A percentile compares a stretch with the other conserved stretches of the same genome.
Evolutionary conservation across 768 basidiomycete genomes (phyloP).

Genomic region (Fibroporia radiculosa): DNA sequence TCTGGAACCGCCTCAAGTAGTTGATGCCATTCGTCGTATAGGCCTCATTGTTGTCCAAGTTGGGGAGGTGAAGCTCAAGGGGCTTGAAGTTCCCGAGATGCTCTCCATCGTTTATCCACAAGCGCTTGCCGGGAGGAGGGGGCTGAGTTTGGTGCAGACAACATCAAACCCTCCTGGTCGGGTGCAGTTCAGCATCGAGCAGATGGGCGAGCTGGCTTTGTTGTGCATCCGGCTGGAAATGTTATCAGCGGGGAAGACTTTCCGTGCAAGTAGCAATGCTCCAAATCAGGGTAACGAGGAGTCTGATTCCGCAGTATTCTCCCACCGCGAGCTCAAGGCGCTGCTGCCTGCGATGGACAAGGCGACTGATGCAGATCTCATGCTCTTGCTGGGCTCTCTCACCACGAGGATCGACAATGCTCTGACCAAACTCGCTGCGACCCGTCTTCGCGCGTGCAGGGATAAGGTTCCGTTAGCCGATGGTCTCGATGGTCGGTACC

Average conservation of each 20-base stretch:
- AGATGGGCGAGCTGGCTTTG: constrained; percentile 65
- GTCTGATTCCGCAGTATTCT: constrained; percentile 21
- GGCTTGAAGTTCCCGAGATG: constrained; percentile 84
- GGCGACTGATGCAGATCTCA: constrained; percentile 65
- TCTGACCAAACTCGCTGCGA: constrained; percentile 17
- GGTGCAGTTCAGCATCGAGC: constrained; percentile 63
- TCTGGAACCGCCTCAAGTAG: constrained; percentile 46
- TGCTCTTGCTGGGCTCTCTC: constrained; percentile 69
- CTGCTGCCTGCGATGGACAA: constrained; percentile 68
- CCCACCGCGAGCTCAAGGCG: constrained; percentile 53
- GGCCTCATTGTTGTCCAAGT: constrained; percentile 65
- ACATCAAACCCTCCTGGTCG: constrained; percentile 32
- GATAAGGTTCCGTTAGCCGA: neutral
- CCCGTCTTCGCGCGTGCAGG: constrained; percentile 2
- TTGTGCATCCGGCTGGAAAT: constrained; percentile 78
- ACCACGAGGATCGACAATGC: constrained; percentile 74
- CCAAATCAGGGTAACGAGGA: constrained; percentile 14
- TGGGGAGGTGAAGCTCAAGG: constrained; percentile 91
- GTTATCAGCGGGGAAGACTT: constrained; percentile 54
- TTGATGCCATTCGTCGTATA: constrained; percentile 70
- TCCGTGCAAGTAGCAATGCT: constrained; percentile 38
- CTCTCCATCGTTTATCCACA: constrained; percentile 80
- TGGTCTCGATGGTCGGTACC: neutral
- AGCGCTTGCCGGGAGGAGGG: constrained; percentile 63
- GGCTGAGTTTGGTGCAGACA: constrained; percentile 29